A percentile compares a stretch with the other conserved stretches of the same genome.
phyloP scores from a whole-genome alignment of 1,284 basidiomycete species.

The Puccinia novopanici region DNA sequence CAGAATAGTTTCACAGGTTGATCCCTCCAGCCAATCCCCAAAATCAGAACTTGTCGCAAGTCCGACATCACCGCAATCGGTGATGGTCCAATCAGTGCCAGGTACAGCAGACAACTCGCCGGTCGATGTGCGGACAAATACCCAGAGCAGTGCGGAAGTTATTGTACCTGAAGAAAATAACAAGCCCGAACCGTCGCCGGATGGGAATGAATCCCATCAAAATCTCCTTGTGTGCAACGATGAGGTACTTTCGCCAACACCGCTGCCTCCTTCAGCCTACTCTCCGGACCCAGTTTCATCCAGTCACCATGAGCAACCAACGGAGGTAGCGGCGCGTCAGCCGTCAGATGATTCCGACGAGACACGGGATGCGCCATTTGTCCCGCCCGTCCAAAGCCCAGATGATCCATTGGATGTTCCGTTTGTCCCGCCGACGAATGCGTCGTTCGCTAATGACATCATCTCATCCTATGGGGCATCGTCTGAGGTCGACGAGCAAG shows the following conservation, averaged over 20 bases:
- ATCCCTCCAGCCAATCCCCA: background rate
- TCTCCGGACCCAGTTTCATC: background rate
- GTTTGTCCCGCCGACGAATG: conserved; percentile 8
- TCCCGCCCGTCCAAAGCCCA: background rate
- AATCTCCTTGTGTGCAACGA: background rate
- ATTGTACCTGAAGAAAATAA: background rate
- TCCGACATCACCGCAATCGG: conserved; percentile 5
- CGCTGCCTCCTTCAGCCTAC: background rate
- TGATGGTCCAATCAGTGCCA: background rate
- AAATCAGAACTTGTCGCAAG: background rate
- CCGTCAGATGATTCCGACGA: background rate
- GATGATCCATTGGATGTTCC: conserved; percentile 7
- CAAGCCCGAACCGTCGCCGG: background rate
- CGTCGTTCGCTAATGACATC: conserved; percentile 9
- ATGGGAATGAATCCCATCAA: background rate
- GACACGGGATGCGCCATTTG: conserved; percentile 37
- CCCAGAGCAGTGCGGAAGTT: background rate
- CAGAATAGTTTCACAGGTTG: conserved; percentile 13
- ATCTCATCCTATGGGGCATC: background rate
- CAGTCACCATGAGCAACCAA: background rate
- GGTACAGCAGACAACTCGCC: conserved; percentile 20
- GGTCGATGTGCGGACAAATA: background rate
- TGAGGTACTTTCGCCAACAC: background rate
- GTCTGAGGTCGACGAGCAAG: conserved; percentile 12
- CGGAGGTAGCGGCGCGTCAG: background rate